Evolutionary conservation across 495 filamentous ascomycete genomes (phyloP).

Genomic region (Xylaria grammica): DNA sequence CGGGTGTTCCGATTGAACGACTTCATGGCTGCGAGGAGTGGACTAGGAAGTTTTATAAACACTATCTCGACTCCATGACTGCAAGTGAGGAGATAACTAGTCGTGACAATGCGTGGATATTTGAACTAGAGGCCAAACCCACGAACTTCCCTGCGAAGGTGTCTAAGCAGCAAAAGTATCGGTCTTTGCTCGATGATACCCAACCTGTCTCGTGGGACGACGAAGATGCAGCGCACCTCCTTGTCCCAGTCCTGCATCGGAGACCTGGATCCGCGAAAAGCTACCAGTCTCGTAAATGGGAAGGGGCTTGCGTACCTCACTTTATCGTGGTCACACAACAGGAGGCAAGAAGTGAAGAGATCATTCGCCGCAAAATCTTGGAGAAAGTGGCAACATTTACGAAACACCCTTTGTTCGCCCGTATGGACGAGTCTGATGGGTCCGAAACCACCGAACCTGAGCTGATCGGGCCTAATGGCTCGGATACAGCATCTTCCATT

Average conservation of each 20-base stretch:
- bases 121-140: slow-evolving; percentile 78
- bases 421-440: slow-evolving; percentile 50
- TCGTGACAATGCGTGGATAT: slow-evolving; percentile 72
- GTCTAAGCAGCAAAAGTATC: slow-evolving; percentile 51
- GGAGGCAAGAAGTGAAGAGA: slow-evolving; percentile 55
- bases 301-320: slow-evolving; percentile 45
- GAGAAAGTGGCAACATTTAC: slow-evolving; percentile 54
- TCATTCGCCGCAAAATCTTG: slow-evolving; percentile 56
- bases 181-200: slow-evolving; percentile 51
- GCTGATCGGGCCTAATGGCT: slow-evolving; percentile 70
- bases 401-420: slow-evolving; percentile 47
- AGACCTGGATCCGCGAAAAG: slow-evolving; percentile 24
- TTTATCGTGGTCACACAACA: slow-evolving; percentile 57
- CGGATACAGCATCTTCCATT: slow-evolving; percentile 72
- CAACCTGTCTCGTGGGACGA: slow-evolving; percentile 61
- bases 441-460: slow-evolving; percentile 69
- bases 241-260: slow-evolving; percentile 82
- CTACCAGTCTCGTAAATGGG: slow-evolving; percentile 30
- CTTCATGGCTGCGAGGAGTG: slow-evolving; percentile 81
- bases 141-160: slow-evolving; percentile 71
- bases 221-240: slow-evolving; percentile 68
- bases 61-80: slow-evolving; percentile 69
- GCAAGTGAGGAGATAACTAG: slow-evolving; percentile 71
- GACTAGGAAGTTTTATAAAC: slow-evolving; percentile 79
- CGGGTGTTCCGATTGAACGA: slow-evolving; percentile 61